Evolutionary conservation across 2,329 filamentous ascomycete species (phyloP).

Genomic region (Clarireedia sp.): DNA sequence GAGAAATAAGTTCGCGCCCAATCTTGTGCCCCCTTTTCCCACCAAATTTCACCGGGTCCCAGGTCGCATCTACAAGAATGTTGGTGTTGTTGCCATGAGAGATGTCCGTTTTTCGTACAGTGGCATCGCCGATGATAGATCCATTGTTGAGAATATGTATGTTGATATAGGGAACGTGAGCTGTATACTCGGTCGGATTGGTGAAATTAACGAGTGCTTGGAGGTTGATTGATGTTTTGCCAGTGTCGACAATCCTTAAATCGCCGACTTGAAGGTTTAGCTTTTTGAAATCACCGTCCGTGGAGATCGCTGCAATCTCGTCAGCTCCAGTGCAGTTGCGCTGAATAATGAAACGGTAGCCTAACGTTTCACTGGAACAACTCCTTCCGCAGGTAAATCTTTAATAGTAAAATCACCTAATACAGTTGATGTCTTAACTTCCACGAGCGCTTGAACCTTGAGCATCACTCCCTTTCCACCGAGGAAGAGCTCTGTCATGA

Average conservation of each 20-base stretch:
- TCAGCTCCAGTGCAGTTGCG: constrained; percentile 28
- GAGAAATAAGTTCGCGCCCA: constrained; percentile 68
- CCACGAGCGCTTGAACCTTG: constrained; percentile 69
- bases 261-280: constrained; percentile 59
- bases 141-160: constrained; percentile 68
- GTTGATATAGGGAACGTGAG: constrained; percentile 70
- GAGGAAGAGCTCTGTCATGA: constrained; percentile 76
- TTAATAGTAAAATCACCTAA: constrained; percentile 75
- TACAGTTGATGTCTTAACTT: constrained; percentile 73
- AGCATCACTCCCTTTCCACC: constrained; percentile 61
- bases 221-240: constrained; percentile 61
- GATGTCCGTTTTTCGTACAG: constrained; percentile 55
- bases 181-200: constrained; percentile 84
- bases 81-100: constrained; percentile 64
- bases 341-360: constrained; percentile 45
- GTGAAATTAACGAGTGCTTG: constrained; percentile 71
- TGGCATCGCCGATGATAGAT: constrained; percentile 68
- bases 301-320: constrained; percentile 47
- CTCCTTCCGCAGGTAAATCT: constrained; percentile 76
- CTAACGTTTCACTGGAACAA: constrained; percentile 90
- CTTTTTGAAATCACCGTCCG: constrained; percentile 38
- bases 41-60: constrained; percentile 60
- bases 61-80: constrained; percentile 59
- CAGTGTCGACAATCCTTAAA: constrained; percentile 65
- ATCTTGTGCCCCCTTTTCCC: constrained; percentile 53